Evolutionary conservation across 768 basidiomycete species (phyloP), one percentile per base, ranked within the genome.

Genomic region (Amanita muscaria): DNA sequence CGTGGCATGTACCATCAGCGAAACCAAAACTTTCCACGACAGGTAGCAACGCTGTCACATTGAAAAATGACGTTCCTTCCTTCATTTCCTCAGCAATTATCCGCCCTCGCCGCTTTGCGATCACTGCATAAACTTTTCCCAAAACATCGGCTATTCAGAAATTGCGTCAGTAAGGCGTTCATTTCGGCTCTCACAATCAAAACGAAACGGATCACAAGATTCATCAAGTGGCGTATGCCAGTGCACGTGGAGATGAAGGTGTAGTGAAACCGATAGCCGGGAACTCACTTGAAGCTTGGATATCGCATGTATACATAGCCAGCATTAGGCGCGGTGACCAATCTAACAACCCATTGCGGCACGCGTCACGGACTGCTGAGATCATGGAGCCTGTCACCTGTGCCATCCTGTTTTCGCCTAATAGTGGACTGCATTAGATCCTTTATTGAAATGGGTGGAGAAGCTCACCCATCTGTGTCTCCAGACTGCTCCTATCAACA

Each of bases 71-170:
- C 0, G 92, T 96, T 0, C 96, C 92, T 59, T 98, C 93, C 59
- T 92, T 97, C 92, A 98, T 94, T 61, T 98, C 96, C 58, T 98
- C 96, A 11, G 92, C 86, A 3, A 97, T 77, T 49, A 99, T 94
- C 37, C 86, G 73, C 2, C 96, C 96, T 40, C 90, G 79, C 51
- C 94, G 79, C 60, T 83, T 81, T 0, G 94, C 83, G 3, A 98
- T 88, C 15, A 98, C 96, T 7, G 80, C 93, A 55, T 98, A 98
- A 1, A 98, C 92, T 60, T 94, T 98, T 2, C 96, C 96, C 40
- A 99, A 73, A 0, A 98, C 96, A 50, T 99, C 96, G 58, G 90
- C 93, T 93, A 40, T 32, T 34, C 14, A 19, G 15, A 14, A 16
- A 42, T 12, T n/a, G n/a, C n/a, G n/a, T 29, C 27, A 29, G 29